phyloP scores from a whole-genome alignment of 225 moss, liverwort and hornwort genomes.

The Takakia lepidozioides region DNA sequence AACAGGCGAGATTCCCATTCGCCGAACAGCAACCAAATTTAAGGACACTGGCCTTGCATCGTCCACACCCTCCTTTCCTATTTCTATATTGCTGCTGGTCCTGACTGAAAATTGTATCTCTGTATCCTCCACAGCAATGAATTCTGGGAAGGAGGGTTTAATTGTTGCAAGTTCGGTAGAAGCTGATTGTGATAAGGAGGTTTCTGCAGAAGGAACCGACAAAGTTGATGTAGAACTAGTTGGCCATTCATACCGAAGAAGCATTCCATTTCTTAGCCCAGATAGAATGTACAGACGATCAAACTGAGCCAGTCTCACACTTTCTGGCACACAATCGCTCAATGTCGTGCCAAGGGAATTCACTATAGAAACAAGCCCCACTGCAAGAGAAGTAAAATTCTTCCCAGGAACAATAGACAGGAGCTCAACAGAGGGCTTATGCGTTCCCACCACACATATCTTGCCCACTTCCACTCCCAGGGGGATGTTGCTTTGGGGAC shows the following conservation, averaged over 20 bases:
- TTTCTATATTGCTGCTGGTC: constrained; percentile 7
- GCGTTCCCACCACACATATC: constrained; percentile 93
- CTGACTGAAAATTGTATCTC: too few species aligned
- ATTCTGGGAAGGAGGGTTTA: constrained; percentile 8
- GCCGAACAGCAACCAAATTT: constrained; percentile 77
- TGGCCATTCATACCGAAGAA: constrained; percentile 96
- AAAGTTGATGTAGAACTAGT: constrained; percentile 19
- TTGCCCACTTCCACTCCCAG: constrained; percentile 69
- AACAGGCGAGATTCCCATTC: constrained; percentile 94
- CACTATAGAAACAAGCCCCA: constrained; percentile 71
- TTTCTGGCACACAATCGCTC: constrained; percentile 93
- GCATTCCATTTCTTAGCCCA: constrained; percentile 92
- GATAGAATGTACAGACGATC: constrained; percentile 87
- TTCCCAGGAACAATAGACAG: constrained; percentile 81
- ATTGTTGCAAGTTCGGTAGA: constrained; percentile 1
- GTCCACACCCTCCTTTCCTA: constrained; percentile 20
- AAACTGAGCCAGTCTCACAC: constrained; percentile 84
- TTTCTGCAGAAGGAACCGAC: neutral
- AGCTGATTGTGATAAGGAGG: too few species aligned
- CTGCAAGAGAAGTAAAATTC: constrained; percentile 65
- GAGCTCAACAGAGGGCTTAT: constrained; percentile 92
- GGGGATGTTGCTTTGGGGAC: constrained; percentile 26
- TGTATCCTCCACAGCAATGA: constrained; percentile 16
- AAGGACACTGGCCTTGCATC: constrained; percentile 40
- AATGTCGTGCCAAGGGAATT: constrained; percentile 74